These are phyloP conservation scores for Thermoascus crustaceus DNA, from an alignment of 2,329 filamentous ascomycete species.

Conservation along the genomic window DNA sequence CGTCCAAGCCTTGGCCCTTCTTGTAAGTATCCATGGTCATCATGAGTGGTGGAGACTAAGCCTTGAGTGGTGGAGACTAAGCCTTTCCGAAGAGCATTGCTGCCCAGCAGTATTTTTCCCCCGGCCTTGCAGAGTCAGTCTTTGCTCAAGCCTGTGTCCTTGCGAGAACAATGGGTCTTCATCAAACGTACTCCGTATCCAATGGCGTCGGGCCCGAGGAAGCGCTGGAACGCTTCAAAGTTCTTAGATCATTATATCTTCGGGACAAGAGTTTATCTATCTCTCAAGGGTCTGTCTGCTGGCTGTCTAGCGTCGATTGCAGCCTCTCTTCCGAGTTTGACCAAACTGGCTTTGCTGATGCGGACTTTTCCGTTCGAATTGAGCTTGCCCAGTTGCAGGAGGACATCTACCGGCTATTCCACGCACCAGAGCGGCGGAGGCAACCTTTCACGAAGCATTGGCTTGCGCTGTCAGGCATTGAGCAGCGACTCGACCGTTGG, in stretches of 20 bases:
- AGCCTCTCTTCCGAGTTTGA: conserved; percentile 2
- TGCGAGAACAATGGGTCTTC: conserved; percentile 9
- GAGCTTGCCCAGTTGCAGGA: too few relatives aligned
- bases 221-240: conserved; percentile 7
- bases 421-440: too few relatives aligned
- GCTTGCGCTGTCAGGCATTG: too few relatives aligned
- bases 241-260: conserved; percentile 8
- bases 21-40: too few relatives aligned
- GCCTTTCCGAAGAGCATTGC: conserved; percentile 9
- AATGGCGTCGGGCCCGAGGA: conserved; percentile 5
- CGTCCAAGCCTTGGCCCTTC: conserved; percentile 7
- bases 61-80: too few relatives aligned
- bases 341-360: not conserved
- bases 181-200: conserved; percentile 4
- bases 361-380: too few relatives aligned
- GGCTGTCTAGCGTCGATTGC: conserved; percentile 9
- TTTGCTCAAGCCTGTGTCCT: conserved; percentile 10
- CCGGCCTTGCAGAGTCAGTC: conserved; percentile 7
- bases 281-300: conserved; percentile 8
- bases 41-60: too few relatives aligned
- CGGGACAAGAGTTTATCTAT: conserved; percentile 9
- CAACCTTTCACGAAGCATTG: too few relatives aligned
- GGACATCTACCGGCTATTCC: too few relatives aligned
- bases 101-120: conserved; percentile 8
- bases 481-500: too few relatives aligned